These are phyloP conservation scores for Aeschynomene evenia DNA, from an alignment of 306 rosid genomes.

Conservation along the genomic window DNA sequence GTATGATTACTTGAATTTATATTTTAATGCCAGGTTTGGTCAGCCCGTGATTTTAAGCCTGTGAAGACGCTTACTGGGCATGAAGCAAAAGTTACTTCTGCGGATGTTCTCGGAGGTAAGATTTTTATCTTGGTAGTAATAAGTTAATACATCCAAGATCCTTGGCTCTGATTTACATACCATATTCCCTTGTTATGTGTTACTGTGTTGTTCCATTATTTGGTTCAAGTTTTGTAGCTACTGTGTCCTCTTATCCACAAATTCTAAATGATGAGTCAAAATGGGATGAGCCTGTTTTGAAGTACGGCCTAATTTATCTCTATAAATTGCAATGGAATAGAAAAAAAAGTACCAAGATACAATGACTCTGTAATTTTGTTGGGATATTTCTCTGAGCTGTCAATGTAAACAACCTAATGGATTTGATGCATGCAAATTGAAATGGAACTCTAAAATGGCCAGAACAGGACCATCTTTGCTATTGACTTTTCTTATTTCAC, in stretches of 20 bases:
- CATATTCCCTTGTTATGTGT: neutral
- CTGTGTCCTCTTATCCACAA: neutral
- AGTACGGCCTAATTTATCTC: neutral
- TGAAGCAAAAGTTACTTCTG: constrained; percentile 84
- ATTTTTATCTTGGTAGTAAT: constrained; percentile 21
- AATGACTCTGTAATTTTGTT: neutral
- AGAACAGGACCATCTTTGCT: neutral
- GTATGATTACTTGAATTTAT: constrained; percentile 23
- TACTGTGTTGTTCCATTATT: neutral
- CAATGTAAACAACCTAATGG: neutral
- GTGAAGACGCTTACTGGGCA: constrained; percentile 89
- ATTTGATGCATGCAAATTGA: neutral
- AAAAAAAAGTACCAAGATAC: neutral
- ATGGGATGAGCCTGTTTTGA: neutral
- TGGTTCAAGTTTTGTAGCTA: constrained; percentile 8
- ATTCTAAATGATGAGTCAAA: constrained; percentile 15
- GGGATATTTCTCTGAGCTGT: neutral
- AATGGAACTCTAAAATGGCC: constrained; percentile 7
- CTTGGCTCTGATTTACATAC: neutral
- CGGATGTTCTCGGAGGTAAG: constrained; percentile 79
- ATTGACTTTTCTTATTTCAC: neutral
- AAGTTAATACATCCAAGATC: constrained; percentile 8
- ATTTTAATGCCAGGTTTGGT: constrained; percentile 71
- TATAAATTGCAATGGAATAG: neutral
- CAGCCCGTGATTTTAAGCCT: constrained; percentile 91